Percentiles rank a stretch among this genome's conserved stretches.
These are phyloP conservation scores for Suillus hirtellus DNA, from an alignment of 768 basidiomycete genomes.

Conservation along the genomic window DNA sequence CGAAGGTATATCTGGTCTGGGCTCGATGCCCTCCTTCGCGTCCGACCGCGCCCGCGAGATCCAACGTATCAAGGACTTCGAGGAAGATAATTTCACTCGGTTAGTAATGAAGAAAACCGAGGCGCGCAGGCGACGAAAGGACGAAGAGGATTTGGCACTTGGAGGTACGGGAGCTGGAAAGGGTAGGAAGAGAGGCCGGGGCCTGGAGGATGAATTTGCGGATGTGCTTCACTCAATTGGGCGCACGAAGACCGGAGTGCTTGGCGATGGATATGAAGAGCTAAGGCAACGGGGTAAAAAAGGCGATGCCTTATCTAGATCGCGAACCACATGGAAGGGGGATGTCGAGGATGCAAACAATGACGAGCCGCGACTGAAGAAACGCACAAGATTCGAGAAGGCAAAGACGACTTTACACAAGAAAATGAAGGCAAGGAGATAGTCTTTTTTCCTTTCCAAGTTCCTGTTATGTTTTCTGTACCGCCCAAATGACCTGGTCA, in stretches of 20 bases:
- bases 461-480: background rate
- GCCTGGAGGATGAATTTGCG: slow-evolving; percentile 81
- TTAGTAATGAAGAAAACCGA: slow-evolving; percentile 91
- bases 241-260: slow-evolving; percentile 39
- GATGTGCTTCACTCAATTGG: slow-evolving; percentile 71
- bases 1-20: slow-evolving; percentile 75
- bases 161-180: slow-evolving; percentile 67
- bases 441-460: slow-evolving; percentile 5
- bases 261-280: slow-evolving; percentile 81
- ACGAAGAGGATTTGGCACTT: slow-evolving; percentile 87
- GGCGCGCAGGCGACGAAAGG: slow-evolving; percentile 62
- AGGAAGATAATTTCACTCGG: slow-evolving; percentile 93
- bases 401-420: slow-evolving; percentile 40
- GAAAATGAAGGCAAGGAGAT: slow-evolving; percentile 23
- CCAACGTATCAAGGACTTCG: slow-evolving; percentile 80
- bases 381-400: slow-evolving; percentile 45
- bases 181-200: slow-evolving; percentile 61
- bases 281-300: slow-evolving; percentile 70
- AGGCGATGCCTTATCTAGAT: slow-evolving; percentile 57
- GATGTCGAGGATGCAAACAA: slow-evolving; percentile 29
- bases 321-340: slow-evolving; percentile 41
- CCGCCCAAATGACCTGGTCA: background rate
- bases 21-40: slow-evolving; percentile 54
- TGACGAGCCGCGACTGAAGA: slow-evolving; percentile 34
- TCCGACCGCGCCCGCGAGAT: slow-evolving; percentile 77